These are phyloP conservation scores for Heliosperma pusillum DNA, from an alignment of 148 eudicot species.

Conservation along the genomic window DNA sequence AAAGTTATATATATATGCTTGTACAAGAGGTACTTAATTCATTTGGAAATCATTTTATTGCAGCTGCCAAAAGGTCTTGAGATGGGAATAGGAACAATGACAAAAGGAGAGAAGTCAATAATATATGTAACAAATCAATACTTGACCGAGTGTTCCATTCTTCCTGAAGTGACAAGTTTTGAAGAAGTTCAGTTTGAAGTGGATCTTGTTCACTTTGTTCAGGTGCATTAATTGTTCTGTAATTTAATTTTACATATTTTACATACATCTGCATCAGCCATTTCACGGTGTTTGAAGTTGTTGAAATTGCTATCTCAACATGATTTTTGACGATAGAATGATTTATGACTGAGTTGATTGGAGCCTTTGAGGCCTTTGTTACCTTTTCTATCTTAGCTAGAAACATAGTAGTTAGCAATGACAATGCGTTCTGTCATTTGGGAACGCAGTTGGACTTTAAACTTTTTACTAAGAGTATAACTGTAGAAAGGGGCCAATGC, in stretches of 20 bases:
- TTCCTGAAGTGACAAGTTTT: conserved; percentile 45
- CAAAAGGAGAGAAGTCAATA: conserved; percentile 80
- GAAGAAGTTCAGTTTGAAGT: conserved; percentile 94
- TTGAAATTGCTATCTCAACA: background rate
- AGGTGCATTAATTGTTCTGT: conserved; percentile 45
- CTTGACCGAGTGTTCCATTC: conserved; percentile 50
- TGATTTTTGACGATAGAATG: background rate
- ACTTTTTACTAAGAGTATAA: background rate
- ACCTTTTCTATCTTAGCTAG: background rate
- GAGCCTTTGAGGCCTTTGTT: background rate
- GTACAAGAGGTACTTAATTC: conserved; percentile 12
- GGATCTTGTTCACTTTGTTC: conserved; percentile 91
- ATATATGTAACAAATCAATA: conserved; percentile 67
- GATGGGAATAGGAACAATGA: conserved; percentile 94
- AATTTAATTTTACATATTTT: background rate
- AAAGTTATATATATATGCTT: background rate
- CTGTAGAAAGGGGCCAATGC: too few species aligned
- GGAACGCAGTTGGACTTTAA: background rate
- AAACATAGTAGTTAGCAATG: background rate
- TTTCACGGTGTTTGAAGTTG: background rate
- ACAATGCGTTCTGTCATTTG: background rate
- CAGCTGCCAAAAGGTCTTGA: conserved; percentile 95
- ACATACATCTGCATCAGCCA: background rate
- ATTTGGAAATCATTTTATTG: conserved; percentile 1
- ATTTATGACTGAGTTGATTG: background rate